Evolutionary conservation across 306 rosid genomes (phyloP).

Genomic region (Hippophae tibetana): DNA sequence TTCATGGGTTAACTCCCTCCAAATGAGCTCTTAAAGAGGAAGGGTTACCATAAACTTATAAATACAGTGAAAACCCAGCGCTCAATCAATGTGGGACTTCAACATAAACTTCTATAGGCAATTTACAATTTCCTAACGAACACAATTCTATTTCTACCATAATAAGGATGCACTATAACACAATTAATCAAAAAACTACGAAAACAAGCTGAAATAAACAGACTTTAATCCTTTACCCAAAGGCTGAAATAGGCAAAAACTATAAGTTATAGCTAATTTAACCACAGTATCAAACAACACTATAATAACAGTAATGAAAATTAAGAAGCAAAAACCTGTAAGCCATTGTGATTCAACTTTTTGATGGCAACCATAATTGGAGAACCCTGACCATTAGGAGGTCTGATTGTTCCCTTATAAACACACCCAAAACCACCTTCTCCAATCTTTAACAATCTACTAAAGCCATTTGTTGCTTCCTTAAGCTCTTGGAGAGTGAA

Average conservation of each 20-base stretch:
- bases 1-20: too few species aligned
- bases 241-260: not conserved
- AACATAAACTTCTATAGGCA: too few species aligned
- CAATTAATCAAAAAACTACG: too few species aligned
- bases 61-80: too few species aligned
- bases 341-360: conserved; percentile 55
- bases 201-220: too few species aligned
- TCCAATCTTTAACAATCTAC: conserved; percentile 59
- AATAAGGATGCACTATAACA: too few species aligned
- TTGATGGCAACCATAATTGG: conserved; percentile 66
- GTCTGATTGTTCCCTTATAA: conserved; percentile 53
- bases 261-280: not conserved
- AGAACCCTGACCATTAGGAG: conserved; percentile 29
- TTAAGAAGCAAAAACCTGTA: conserved; percentile 43
- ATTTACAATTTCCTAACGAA: too few species aligned
- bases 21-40: too few species aligned
- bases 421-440: conserved; percentile 96
- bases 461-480: conserved; percentile 62
- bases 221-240: not conserved
- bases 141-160: too few species aligned
- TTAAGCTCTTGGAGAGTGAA: conserved; percentile 53
- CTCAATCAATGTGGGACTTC: too few species aligned
- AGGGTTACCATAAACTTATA: too few species aligned
- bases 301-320: not conserved
- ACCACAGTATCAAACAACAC: too few species aligned